phyloP scores from a whole-genome alignment of 2,329 filamentous ascomycete genomes.

The Lachnellula occidentalis region DNA sequence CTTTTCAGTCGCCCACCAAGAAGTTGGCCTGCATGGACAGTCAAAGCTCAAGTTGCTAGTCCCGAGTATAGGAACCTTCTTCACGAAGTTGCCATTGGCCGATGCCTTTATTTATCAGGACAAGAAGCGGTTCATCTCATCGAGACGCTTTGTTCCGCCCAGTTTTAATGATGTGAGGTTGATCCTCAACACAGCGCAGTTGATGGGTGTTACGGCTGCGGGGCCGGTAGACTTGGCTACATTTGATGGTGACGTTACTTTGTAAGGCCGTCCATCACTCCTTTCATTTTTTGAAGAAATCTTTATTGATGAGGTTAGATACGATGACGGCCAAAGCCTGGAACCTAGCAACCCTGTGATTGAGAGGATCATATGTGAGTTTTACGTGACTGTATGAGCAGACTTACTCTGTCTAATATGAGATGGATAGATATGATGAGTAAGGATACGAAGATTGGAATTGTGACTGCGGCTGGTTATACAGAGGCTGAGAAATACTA shows the following conservation, averaged over 20 bases:
- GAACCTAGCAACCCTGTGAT: conserved; percentile 74
- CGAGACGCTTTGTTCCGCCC: conserved; percentile 85
- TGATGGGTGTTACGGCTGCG: conserved; percentile 77
- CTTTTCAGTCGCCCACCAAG: conserved; percentile 64
- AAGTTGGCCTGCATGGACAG: conserved; percentile 56
- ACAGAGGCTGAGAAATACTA: conserved; percentile 84
- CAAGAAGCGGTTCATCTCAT: conserved; percentile 77
- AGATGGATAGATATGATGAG: conserved; percentile 63
- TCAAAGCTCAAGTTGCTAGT: conserved; percentile 93
- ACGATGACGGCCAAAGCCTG: conserved; percentile 81
- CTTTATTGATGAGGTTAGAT: conserved; percentile 34
- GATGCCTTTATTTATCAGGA: conserved; percentile 93
- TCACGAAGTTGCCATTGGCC: conserved; percentile 79
- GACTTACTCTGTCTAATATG: conserved; percentile 7
- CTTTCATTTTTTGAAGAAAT: conserved; percentile 59
- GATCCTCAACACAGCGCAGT: conserved; percentile 89
- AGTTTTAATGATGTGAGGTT: conserved; percentile 96
- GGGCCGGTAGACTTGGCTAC: conserved; percentile 79
- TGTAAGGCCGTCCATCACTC: conserved; percentile 48
- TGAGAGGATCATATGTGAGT: conserved; percentile 47
- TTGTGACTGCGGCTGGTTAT: conserved; percentile 95
- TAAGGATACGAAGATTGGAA: conserved; percentile 78
- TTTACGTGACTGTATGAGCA: neutral
- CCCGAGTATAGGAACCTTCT: conserved; percentile 87
- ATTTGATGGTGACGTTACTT: conserved; percentile 95